phyloP scores from a whole-genome alignment of 1,139 yeast species.

The Sugiyamaella novakii region DNA sequence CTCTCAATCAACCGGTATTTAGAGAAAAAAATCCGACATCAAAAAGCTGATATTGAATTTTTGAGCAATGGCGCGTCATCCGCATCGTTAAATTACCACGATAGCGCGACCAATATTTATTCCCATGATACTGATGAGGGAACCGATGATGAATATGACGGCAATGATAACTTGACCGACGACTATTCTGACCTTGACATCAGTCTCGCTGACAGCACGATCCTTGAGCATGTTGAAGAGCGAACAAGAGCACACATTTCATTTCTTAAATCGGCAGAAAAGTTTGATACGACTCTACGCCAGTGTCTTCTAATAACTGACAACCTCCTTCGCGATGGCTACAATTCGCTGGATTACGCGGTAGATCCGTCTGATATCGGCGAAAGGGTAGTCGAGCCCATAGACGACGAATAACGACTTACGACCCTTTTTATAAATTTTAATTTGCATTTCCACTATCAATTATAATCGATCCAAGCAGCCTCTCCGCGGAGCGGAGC shows the following conservation, averaged over 20 bases:
- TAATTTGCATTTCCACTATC: background rate
- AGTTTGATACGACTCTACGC: constrained; percentile 28
- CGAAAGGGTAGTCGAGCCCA: constrained; percentile 21
- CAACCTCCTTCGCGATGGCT: constrained; percentile 30
- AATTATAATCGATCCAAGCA: too few relatives aligned
- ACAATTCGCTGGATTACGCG: constrained; percentile 28
- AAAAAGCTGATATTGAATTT: constrained; percentile 29
- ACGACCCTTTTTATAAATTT: background rate
- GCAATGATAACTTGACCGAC: constrained; percentile 30
- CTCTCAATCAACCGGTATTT: constrained; percentile 36
- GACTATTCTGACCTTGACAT: constrained; percentile 16
- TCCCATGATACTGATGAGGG: background rate
- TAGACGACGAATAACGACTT: constrained; percentile 8
- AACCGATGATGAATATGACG: background rate
- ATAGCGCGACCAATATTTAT: background rate
- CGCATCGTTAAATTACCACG: background rate
- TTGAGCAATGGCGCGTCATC: constrained; percentile 4
- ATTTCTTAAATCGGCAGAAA: constrained; percentile 31
- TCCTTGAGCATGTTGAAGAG: constrained; percentile 10
- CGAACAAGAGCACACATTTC: constrained; percentile 32
- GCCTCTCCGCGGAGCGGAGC: background rate
- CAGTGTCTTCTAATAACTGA: constrained; percentile 32
- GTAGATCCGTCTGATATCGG: constrained; percentile 31
- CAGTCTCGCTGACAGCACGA: constrained; percentile 7
- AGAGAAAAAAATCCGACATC: constrained; percentile 32